Evolutionary conservation across 75 land plant species (phyloP), one percentile per base, ranked within the genome.

Genomic region (Sequoia sempervirens): DNA sequence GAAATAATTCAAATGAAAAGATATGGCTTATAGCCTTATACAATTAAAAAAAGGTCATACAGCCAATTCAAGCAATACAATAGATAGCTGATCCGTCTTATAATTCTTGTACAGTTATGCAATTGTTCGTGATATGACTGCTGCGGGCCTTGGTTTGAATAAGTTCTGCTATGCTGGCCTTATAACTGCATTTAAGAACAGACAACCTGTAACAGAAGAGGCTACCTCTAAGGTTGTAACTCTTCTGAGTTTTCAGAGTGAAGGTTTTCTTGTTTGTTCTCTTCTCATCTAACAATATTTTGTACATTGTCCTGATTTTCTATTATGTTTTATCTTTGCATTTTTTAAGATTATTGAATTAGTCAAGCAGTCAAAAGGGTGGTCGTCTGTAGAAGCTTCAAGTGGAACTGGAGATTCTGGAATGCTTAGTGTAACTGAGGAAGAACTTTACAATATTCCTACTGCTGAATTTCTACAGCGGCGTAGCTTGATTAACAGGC

Each of bases 81-180:
- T n/a, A 26, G 18, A 26, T 11, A 3, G 20, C 28, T 43, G 30
- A 45, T 45, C 32, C 45, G 12, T n/a, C 50, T n/a, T 78, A 12
- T 78, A 45, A 78, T 43, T 75, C 0, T n/a, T 15, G 26, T 86
- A 56, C 74, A 97, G 99, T 75, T 91, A 92, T 85, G 95, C 92
- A 14, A 94, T 97, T 90, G 92, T 96, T 26, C 94, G 96, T 83
- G 97, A 95, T 82, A 97, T 97, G 98, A 95, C 99, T 85, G 95
- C 97, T 34, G 94, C 87, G 83, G 98, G 99, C 76, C 88, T 94
- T 80, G 96, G 95, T 68, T 87, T 97, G 80, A 94, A 97, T 88
- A 94, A 92, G 79, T 91, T 89, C 80, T 97, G 96, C 85, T 97
- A 97, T 90, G 91, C 95, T 82, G 99, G 97, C 79, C 96, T 97